phyloP scores from a whole-genome alignment of 2,329 filamentous ascomycete genomes.

The Pseudogymnoascus verrucosus region DNA sequence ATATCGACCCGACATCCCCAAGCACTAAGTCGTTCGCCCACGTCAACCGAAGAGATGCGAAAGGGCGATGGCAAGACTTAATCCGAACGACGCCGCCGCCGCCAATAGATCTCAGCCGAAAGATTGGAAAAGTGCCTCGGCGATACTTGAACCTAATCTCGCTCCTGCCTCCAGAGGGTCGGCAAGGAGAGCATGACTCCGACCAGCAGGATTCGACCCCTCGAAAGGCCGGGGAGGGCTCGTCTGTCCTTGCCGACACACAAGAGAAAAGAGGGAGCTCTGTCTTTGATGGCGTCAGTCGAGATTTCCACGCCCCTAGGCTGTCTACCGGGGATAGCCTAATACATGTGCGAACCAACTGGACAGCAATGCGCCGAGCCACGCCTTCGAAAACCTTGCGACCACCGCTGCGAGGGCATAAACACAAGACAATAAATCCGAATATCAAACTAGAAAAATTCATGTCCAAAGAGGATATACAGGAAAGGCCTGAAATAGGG shows the following conservation, averaged over 20 bases:
- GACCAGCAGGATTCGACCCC: background rate
- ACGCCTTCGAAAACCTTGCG: background rate
- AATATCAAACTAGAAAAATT: background rate
- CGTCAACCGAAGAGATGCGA: background rate
- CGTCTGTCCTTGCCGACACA: background rate
- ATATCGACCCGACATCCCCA: background rate
- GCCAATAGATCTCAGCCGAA: background rate
- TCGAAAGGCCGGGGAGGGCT: background rate
- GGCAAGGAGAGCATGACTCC: background rate
- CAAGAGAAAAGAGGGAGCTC: background rate
- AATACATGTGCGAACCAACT: background rate
- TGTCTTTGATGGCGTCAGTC: background rate
- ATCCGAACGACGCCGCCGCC: background rate
- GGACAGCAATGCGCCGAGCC: background rate
- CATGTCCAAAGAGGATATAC: background rate
- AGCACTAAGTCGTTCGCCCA: background rate
- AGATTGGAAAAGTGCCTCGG: background rate
- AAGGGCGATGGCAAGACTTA: background rate
- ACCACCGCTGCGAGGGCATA: background rate
- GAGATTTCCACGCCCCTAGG: background rate
- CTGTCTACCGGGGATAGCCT: background rate
- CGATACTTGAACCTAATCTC: background rate
- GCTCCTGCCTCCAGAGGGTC: background rate
- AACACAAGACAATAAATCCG: background rate
- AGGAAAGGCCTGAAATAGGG: background rate